A percentile compares a stretch with the other conserved stretches of the same genome.
These are phyloP conservation scores for Podila epigama DNA, from an alignment of 192 early-diverging fungal species.

Conservation along the genomic window DNA sequence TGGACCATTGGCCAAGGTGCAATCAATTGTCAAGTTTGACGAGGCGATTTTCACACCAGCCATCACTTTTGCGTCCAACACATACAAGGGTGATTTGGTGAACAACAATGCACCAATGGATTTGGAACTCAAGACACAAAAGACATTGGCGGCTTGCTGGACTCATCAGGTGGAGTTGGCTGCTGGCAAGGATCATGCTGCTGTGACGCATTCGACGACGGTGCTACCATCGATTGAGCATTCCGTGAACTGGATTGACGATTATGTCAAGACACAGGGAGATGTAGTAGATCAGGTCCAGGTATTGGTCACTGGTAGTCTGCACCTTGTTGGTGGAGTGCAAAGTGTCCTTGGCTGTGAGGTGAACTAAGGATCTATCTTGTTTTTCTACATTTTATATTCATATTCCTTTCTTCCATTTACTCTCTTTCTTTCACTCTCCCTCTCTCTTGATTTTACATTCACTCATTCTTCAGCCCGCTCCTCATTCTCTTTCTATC, in stretches of 20 bases:
- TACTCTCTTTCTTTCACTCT: neutral
- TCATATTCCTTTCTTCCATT: neutral
- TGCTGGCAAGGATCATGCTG: neutral
- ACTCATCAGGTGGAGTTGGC: conserved; percentile 8
- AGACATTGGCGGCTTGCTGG: conserved; percentile 69
- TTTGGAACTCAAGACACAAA: conserved; percentile 65
- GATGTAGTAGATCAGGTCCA: conserved; percentile 47
- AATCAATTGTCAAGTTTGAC: conserved; percentile 56
- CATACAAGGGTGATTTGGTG: conserved; percentile 63
- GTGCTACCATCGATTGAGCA: conserved; percentile 69
- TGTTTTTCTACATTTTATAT: neutral
- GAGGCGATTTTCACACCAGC: conserved; percentile 86
- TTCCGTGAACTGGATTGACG: conserved; percentile 65
- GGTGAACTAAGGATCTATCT: conserved; percentile 28
- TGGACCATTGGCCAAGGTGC: conserved; percentile 61
- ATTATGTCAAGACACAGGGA: conserved; percentile 20
- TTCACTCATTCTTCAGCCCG: no score
- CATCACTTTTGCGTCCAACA: conserved; percentile 54
- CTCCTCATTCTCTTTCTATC: no score
- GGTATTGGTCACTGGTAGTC: conserved; percentile 90
- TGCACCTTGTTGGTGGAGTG: conserved; percentile 90
- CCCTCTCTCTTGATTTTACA: no score
- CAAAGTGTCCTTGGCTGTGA: conserved; percentile 75
- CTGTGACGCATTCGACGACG: conserved; percentile 7
- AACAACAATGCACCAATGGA: conserved; percentile 75